Base-by-base conservation (phyloP, 495 filamentous ascomycete genomes). In the Parachaetomium inaequale region DNA sequence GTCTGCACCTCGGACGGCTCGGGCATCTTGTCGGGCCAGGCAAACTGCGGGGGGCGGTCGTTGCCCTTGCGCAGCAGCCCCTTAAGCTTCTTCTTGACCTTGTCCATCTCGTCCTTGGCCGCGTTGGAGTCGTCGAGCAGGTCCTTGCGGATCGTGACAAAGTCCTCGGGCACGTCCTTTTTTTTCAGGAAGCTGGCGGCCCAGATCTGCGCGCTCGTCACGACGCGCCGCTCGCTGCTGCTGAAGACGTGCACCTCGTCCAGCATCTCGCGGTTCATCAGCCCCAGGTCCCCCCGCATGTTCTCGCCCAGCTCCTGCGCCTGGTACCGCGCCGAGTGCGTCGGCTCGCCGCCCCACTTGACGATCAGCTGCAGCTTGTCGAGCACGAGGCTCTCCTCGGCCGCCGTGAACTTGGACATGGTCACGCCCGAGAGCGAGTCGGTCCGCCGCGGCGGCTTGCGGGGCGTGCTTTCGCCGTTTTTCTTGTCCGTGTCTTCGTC, bases 101-200 rank as follows among this genome's bases (percentile, higher is more conserved):
- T 96, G 75, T 98, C 94, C 93, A 97, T 98, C 67, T 95, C 93
- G 75, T 98, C 95, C 73, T 98, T 98, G 56, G 94, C 94, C n/a
- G 94, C 94, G 75, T 98, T 98, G 1, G 92, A 96, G 70, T 98
- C 94, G 72, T 98, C 94, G 7, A 98, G 80, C 2, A 98, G 81
- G 73, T 98, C 92, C 72, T 98, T 98, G 46, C 94, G 85, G 60
- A 98, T 84, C 53, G 86, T 87, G 64, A 97, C 93, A 58, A 87
- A 89, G 58, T 94, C 88, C 45, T 89, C 84, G 0, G 90, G 85
- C 17, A 96, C 75, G 46, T 96, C 88, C 73, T 95, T 93, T 72
- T 90, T 84, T 58, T 92, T 87, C 55, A 96, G 81, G 72, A 98
- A 98, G 42, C 90, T 88, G 46, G 87, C 87, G 6, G 92, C 88